A percentile compares a stretch with the other conserved stretches of the same genome.
Conservation (phyloP, 176 grass and related monocot species). For the Miscanthus lutarioriparius region DNA sequence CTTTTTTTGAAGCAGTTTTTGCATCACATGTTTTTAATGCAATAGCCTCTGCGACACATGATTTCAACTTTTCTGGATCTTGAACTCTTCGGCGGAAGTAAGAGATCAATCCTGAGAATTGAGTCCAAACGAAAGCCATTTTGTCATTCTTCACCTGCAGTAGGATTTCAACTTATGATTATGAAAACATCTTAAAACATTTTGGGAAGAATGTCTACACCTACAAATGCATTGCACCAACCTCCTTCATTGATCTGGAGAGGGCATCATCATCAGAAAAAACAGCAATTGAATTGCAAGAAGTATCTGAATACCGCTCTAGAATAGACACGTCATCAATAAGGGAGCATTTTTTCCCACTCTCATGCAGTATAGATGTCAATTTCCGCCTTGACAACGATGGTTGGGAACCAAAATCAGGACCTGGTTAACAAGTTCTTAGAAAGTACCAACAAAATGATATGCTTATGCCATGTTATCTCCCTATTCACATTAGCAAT, state of each 20-base stretch:
- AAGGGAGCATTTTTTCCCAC: conserved; percentile 71
- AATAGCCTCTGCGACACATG: conserved; percentile 69
- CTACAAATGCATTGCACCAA: conserved; percentile 28
- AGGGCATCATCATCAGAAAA: conserved; percentile 88
- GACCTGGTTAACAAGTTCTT: conserved; percentile 60
- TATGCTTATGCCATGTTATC: conserved; percentile 3
- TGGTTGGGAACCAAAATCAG: conserved; percentile 83
- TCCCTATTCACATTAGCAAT: not conserved
- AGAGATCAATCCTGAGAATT: conserved; percentile 74
- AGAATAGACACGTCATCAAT: conserved; percentile 70
- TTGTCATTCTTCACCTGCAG: conserved; percentile 83
- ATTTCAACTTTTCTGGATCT: conserved; percentile 65
- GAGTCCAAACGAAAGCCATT: conserved; percentile 80
- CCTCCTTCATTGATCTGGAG: conserved; percentile 83
- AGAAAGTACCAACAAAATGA: conserved; percentile 27
- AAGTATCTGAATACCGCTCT: conserved; percentile 82
- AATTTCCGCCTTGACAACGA: conserved; percentile 52
- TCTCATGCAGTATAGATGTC: conserved; percentile 64
- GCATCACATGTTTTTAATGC: conserved; percentile 75
- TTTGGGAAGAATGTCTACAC: not conserved
- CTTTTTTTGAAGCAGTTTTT: conserved; percentile 62
- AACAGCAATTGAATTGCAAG: conserved; percentile 78
- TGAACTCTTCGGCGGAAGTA: conserved; percentile 57
- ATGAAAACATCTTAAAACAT: conserved; percentile 16
- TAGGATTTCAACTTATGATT: conserved; percentile 20